Evolutionary conservation across 257 asterid genomes (phyloP), one percentile per base, ranked within the genome.

Genomic region (Solanum chiquidenum): DNA sequence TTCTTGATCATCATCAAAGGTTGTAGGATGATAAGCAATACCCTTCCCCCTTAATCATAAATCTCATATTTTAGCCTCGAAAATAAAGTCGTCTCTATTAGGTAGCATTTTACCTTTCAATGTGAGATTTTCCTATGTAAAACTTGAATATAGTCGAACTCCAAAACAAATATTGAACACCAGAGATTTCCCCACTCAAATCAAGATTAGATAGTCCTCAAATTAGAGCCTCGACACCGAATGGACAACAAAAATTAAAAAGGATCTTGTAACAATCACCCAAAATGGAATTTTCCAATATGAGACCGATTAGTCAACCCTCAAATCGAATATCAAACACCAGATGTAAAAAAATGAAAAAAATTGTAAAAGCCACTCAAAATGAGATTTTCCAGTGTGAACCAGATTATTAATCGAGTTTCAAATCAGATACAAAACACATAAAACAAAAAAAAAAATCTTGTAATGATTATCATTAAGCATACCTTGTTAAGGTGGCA

Each of bases 401-500:
- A 73, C 7, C 0, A 73, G 1, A 33, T 71, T 31, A 71, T 71
- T 16, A 71, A 0, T 31, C 3, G 42, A 71, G 7, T 9, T 5
- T 1, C 40, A 31, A 34, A 73, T 7, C 14, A 2, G 14, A 16
- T 18, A 33, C 38, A 29, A 4, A 72, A 14, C 7, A 68, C 7
- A 8, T 14, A 72, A 31, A 72, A 72, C 25, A 46, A 52, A 18
- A 71, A 71, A 60, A 68, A 8, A 16, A 68, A 5, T 3, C 3
- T 71, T 72, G 27, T 72, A 16, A 31, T 80, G 85, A 58, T 82
- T 33, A 74, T 37, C 9, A 42, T 44, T 25, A 79, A 66, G 44
- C 80, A 66, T 71, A 64, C 87, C 69, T 83, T 12, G 93, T 91
- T 35, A 93, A 86, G 76, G 90, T 84, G 49, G 88, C 66, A 68